Percentiles rank a stretch among this genome's conserved stretches.
Evolutionary conservation across 2,329 filamentous ascomycete genomes (phyloP).

Genomic region (Fusarium caatingaense): DNA sequence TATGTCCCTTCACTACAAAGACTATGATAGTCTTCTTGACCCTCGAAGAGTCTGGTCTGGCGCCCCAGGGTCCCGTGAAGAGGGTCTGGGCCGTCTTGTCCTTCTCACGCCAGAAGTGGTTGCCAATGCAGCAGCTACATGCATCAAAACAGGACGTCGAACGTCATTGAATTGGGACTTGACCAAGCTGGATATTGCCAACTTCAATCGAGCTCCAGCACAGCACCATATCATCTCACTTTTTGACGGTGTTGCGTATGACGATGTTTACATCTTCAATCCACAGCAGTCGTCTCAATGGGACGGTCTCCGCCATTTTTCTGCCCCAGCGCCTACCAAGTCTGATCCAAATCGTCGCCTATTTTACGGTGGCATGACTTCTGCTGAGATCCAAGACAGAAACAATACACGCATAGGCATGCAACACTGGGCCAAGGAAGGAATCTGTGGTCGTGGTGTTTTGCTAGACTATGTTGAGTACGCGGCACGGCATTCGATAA

Average conservation of each 20-base stretch:
- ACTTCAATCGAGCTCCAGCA: conserved; percentile 12
- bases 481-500: background rate
- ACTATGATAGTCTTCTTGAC: background rate
- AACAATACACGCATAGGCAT: background rate
- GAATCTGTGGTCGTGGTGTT: conserved; percentile 6
- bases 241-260: background rate
- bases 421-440: conserved; percentile 7
- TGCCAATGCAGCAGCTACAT: conserved; percentile 1
- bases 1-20: background rate
- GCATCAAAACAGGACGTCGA: conserved; percentile 4
- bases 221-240: conserved; percentile 2
- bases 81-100: background rate
- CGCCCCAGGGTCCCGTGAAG: conserved; percentile 2
- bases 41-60: background rate
- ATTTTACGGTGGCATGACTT: conserved; percentile 4
- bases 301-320: conserved; percentile 9
- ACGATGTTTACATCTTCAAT: conserved; percentile 9
- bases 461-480: conserved; percentile 2
- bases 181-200: background rate
- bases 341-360: background rate
- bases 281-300: conserved; percentile 12
- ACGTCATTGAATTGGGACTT: conserved; percentile 4
- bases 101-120: conserved; percentile 3
- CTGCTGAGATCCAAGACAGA: background rate
- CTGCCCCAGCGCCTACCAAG: background rate